These are phyloP conservation scores for Penicillium digitatum DNA, from an alignment of 2,329 filamentous ascomycete species.

Conservation along the genomic window DNA sequence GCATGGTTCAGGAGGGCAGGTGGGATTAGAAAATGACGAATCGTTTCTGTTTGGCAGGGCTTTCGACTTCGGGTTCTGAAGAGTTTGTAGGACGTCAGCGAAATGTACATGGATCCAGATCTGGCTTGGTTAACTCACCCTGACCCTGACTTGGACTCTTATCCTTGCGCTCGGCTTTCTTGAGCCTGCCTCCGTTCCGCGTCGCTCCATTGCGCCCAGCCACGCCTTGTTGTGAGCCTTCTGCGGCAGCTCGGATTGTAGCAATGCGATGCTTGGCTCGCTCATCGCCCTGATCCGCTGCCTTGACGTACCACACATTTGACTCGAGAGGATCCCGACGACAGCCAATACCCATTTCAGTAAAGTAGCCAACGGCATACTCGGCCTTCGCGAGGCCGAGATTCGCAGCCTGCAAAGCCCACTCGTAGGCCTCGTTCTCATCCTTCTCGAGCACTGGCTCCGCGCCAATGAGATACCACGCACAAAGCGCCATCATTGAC, in stretches of 20 bases:
- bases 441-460: slow-evolving; percentile 90
- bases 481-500: slow-evolving; percentile 97
- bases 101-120: neutral
- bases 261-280: slow-evolving; percentile 80
- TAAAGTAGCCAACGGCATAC: slow-evolving; percentile 95
- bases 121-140: slow-evolving; percentile 2
- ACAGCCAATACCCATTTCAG: slow-evolving; percentile 96
- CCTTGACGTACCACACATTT: slow-evolving; percentile 97
- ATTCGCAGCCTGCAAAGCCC: slow-evolving; percentile 83
- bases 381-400: slow-evolving; percentile 68
- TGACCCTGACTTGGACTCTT: neutral
- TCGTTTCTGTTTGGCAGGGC: slow-evolving; percentile 22
- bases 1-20: neutral
- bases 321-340: slow-evolving; percentile 91
- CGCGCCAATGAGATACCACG: slow-evolving; percentile 97
- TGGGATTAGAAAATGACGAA: slow-evolving; percentile 23
- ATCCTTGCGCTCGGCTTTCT: slow-evolving; percentile 6
- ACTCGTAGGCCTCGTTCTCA: slow-evolving; percentile 93
- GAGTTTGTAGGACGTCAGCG: neutral
- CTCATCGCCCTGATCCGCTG: slow-evolving; percentile 86
- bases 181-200: slow-evolving; percentile 11
- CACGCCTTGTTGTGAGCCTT: slow-evolving; percentile 43
- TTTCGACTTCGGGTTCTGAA: slow-evolving; percentile 10
- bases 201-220: slow-evolving; percentile 15
- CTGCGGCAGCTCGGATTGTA: slow-evolving; percentile 79